Conservation (phyloP, 2,329 filamentous ascomycete species). For the Didymella pomorum region DNA sequence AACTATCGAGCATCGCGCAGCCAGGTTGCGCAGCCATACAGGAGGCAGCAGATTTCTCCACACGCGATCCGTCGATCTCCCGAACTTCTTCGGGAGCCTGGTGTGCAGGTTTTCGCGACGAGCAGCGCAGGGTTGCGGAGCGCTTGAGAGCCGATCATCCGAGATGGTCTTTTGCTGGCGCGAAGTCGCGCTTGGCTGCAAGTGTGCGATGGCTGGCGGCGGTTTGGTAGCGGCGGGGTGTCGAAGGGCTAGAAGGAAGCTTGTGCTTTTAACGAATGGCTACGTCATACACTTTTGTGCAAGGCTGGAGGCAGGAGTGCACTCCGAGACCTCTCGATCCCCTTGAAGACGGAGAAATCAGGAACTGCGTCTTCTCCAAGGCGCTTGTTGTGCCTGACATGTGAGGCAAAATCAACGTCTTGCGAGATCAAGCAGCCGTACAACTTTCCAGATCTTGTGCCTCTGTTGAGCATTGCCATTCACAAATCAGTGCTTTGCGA, state of each 20-base stretch:
- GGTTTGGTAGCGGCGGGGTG: background rate
- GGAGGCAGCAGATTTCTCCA: constrained; percentile 3
- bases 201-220: background rate
- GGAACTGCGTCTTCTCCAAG: background rate
- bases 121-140: constrained; percentile 1
- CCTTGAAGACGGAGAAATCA: background rate
- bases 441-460: background rate
- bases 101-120: background rate
- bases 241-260: background rate
- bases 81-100: constrained; percentile 19
- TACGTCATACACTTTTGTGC: constrained; percentile 4
- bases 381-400: background rate
- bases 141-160: background rate
- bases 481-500: background rate
- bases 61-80: constrained; percentile 26
- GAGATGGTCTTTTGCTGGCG: background rate
- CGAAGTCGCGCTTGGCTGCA: constrained; percentile 3
- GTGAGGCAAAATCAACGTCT: background rate
- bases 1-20: constrained; percentile 1
- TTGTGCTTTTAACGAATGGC: background rate
- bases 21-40: background rate
- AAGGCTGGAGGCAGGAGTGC: background rate
- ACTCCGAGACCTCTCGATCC: background rate
- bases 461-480: background rate
- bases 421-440: background rate